Base-by-base conservation (phyloP, 495 filamentous ascomycete genomes). In the Hypoxylon fragiforme region DNA sequence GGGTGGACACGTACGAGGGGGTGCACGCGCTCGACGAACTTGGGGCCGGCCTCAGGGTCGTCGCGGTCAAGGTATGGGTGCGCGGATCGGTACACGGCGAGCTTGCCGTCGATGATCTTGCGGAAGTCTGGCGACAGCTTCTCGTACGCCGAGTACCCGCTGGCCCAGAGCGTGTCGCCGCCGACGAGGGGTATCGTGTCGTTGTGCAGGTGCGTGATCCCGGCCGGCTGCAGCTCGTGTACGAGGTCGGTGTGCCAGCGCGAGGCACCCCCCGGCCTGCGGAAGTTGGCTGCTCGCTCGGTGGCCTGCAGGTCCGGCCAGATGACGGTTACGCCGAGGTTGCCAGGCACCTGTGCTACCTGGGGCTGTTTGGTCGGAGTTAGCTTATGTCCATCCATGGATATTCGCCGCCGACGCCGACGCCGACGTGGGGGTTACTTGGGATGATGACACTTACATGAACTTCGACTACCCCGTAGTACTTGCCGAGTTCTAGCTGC, bases 81-180 rank as follows among this genome's bases (percentile, higher is more conserved):
- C 8, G 85, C 83, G 26, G 82, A 85, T 9, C 78, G 72, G 61
- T 87, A 88, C 12, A 88, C 81, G 26, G 85, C 85, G 4, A 80
- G 73, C 57, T 75, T 80, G 9, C 86, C 85, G 64, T 90, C 85
- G 50, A 90, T 84, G 38, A 90, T 77, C 57, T 82, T 82, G 44
- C 85, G 85, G 73, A 88, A 88, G 3, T 71, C 74, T 0, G 85
- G 85, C 4, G 83, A 86, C 1, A 89, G 76, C 66, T 88, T 88
- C 68, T 86, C 83, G 65, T 90, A 90, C 3, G 85, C 85, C 8
- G 78, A 69, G 55, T 88, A 88, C 2, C 84, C 85, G 52, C 77
- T 83, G 0, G 85, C 81, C 85, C 85, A 90, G 2, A 90, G 77
- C 2, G 86, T 88, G 60, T 90, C 86, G 6, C 85, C 85, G 3